Evolutionary conservation across 345 rosid species (phyloP), one percentile per base, ranked within the genome.

Genomic region (Gossypium ekmanianum): DNA sequence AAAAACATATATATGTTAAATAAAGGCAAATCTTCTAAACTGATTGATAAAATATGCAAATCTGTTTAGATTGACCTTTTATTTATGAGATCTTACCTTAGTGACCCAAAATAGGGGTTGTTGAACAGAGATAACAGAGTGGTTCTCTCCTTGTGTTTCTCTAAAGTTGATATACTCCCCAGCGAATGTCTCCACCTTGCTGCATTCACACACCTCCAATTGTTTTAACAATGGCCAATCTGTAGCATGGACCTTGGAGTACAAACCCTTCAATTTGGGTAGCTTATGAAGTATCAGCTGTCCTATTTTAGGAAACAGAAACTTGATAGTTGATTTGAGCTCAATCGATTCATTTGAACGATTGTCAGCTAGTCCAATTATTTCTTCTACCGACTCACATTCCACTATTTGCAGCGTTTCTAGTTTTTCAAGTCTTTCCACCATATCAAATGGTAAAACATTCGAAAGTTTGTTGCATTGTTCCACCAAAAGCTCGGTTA

Each of bases 181-280:
- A 16, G 78, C 69, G 7, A 77, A 56, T 69, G 11, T 29, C 73
- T 52, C 43, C 2, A 69, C 34, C 39, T 55, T 55, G 26, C 17
- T 27, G 58, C 80, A 80, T 9, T 0, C 24, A 9, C 0, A 0
- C 11, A 63, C 47, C 0, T 1, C 0, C 63, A 81, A 9, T 5
- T 7, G 0, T 27, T 48, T 27, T 39, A 79, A 72, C 2, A 17
- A 11, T 14, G 79, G 77, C 64, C 78, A 76, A 41, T 81, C 74
- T 10, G 51, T 39, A 74, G 75, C 64, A 65, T 65, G 74, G 7
- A 47, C 2, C 51, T 45, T 4, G 50, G 65, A 44, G 39, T 63
- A 70, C 12, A 81, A 81, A 39, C 29, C 3, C 26, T 14, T 56
- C 7, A 77, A 43, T 0, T 59, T 14, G 4, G 57, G 62, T 9